Evolutionary conservation across 441 rosid species (phyloP).

Genomic region (Codiaeum variegatum): DNA sequence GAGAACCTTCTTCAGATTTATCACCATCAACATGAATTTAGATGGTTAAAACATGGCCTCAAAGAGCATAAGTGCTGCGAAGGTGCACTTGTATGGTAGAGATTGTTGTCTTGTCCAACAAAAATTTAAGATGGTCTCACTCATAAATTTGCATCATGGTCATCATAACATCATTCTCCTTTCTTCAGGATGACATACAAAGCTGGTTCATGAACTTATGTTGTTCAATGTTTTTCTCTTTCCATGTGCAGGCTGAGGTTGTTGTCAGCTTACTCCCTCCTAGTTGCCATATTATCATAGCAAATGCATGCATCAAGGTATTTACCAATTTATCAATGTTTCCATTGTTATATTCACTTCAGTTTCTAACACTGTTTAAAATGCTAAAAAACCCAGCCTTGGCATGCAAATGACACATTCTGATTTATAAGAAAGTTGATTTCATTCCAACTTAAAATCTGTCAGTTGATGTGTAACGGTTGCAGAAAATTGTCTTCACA

Average conservation of each 20-base stretch:
- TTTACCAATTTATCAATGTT: constrained; percentile 12
- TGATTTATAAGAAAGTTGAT: neutral
- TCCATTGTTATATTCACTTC: neutral
- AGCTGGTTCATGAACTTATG: neutral
- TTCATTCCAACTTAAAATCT: neutral
- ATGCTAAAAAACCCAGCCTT: neutral
- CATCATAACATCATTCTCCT: neutral
- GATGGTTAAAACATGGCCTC: neutral
- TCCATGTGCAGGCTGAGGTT: constrained; percentile 63
- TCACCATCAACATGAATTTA: neutral
- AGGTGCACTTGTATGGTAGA: neutral
- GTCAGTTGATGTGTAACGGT: neutral
- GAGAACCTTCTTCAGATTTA: neutral
- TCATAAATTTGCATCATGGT: constrained; percentile 1
- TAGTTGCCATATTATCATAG: constrained; percentile 60
- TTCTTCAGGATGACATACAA: constrained; percentile 2
- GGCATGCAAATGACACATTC: neutral
- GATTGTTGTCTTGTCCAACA: constrained; percentile 1
- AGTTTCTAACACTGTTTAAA: neutral
- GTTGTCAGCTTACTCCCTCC: constrained; percentile 85
- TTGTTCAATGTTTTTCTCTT: constrained; percentile 4
- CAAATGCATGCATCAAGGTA: constrained; percentile 83
- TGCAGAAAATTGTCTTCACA: neutral
- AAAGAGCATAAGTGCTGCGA: neutral
- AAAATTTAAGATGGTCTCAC: neutral